A percentile compares a stretch with the other conserved stretches of the same genome.
phyloP scores from a whole-genome alignment of 2,329 filamentous ascomycete genomes.

The Teratosphaeria nubilosa region DNA sequence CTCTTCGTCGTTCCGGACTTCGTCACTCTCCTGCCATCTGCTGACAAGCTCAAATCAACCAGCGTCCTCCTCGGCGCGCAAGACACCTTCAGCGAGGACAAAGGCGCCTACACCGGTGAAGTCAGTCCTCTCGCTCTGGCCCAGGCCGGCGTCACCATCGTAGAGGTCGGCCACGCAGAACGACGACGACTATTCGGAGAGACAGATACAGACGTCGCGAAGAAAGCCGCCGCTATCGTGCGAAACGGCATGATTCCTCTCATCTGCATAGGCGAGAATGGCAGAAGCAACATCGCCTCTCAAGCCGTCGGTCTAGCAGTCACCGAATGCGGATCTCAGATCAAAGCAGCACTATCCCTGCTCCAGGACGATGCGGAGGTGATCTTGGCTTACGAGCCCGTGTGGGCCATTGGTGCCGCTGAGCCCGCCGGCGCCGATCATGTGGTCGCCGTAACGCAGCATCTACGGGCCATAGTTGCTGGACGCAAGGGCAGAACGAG shows the following conservation, averaged over 20 bases:
- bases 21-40: conserved; percentile 50
- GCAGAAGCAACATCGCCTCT: conserved; percentile 31
- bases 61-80: conserved; percentile 62
- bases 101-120: conserved; percentile 68
- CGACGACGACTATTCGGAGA: conserved; percentile 62
- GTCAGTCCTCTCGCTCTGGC: conserved; percentile 59
- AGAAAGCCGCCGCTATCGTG: conserved; percentile 59
- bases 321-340: conserved; percentile 55
- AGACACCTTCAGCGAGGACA: conserved; percentile 59
- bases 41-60: conserved; percentile 36
- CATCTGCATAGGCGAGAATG: conserved; percentile 69
- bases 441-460: conserved; percentile 59
- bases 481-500: conserved; percentile 49
- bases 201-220: conserved; percentile 56
- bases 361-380: conserved; percentile 56
- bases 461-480: conserved; percentile 48
- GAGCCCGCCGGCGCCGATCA: conserved; percentile 63
- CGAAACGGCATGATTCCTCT: conserved; percentile 64
- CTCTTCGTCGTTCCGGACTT: conserved; percentile 74
- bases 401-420: conserved; percentile 75
- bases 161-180: conserved; percentile 76
- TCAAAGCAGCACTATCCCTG: conserved; percentile 52
- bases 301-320: conserved; percentile 50
- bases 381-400: conserved; percentile 75
- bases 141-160: conserved; percentile 58